Evolutionary conservation across 176 grass and related monocot species (phyloP).

Genomic region (Alloteropsis semialata): DNA sequence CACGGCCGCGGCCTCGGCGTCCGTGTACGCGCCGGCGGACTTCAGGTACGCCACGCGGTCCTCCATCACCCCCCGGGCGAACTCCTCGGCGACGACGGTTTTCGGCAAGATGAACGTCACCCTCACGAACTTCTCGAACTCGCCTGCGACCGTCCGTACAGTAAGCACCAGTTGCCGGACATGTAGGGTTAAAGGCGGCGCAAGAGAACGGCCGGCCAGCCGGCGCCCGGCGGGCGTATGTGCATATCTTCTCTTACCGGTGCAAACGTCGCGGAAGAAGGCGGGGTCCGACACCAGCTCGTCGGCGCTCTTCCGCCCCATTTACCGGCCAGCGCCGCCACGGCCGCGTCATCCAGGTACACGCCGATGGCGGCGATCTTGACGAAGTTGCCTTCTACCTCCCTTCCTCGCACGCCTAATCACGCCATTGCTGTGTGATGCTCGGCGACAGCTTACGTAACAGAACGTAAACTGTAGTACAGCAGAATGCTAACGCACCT

Average conservation of each 20-base stretch:
- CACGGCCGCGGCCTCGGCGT: slow-evolving; percentile 52
- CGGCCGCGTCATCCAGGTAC: slow-evolving; percentile 64
- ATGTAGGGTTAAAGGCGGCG: too few relatives aligned
- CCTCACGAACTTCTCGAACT: slow-evolving; percentile 81
- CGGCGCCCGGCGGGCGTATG: too few relatives aligned
- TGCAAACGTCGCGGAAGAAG: slow-evolving; percentile 66
- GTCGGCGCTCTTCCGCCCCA: slow-evolving; percentile 62
- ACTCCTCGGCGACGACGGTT: slow-evolving; percentile 54
- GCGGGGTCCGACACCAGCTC: slow-evolving; percentile 39
- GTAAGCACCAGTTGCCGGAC: neutral
- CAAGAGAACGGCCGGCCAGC: too few relatives aligned
- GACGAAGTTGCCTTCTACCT: slow-evolving; percentile 66
- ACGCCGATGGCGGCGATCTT: slow-evolving; percentile 91
- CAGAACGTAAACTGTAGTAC: neutral
- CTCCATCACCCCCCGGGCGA: slow-evolving; percentile 73
- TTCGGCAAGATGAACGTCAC: slow-evolving; percentile 62
- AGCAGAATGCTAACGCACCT: slow-evolving; percentile 17
- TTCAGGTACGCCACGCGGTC: slow-evolving; percentile 69
- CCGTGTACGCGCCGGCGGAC: slow-evolving; percentile 61
- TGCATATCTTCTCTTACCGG: too few relatives aligned
- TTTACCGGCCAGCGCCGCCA: slow-evolving; percentile 40
- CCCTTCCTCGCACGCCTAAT: slow-evolving; percentile 57
- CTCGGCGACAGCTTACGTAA: neutral
- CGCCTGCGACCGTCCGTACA: slow-evolving; percentile 21
- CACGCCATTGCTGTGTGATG: neutral